Evolutionary conservation across 352 stramenopile genomes (phyloP).

Genomic region (Phytophthora lateralis): DNA sequence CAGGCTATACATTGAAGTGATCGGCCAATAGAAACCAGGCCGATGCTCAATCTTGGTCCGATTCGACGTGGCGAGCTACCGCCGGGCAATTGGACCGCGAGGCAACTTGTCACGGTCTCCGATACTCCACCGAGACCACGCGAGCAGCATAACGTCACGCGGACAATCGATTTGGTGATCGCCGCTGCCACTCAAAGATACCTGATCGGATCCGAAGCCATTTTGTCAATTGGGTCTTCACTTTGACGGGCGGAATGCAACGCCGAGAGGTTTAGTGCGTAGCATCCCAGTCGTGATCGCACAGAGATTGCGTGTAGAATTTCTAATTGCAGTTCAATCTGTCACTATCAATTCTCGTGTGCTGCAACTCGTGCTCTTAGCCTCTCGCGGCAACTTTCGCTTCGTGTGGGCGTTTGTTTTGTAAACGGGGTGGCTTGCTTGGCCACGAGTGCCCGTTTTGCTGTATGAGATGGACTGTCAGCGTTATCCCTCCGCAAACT

Average conservation of each 20-base stretch:
- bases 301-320: no score
- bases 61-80: constrained; percentile 4
- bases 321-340: no score
- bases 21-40: constrained; percentile 1
- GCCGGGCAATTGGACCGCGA: constrained; percentile 1
- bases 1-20: no score
- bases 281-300: no score
- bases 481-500: neutral
- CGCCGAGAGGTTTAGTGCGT: no score
- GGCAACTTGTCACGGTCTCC: constrained; percentile 6
- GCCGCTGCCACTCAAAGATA: constrained; percentile 8
- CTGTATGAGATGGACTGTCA: neutral
- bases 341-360: no score
- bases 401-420: constrained; percentile 4
- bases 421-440: neutral
- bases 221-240: neutral
- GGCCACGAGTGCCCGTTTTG: no score
- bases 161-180: neutral
- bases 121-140: constrained; percentile 1
- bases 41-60: neutral
- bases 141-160: neutral
- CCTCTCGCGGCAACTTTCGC: neutral
- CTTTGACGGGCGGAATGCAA: no score
- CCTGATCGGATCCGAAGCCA: neutral
- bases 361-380: neutral